phyloP scores from a whole-genome alignment of 352 stramenopile genomes.

The Phytophthora fragariae region DNA sequence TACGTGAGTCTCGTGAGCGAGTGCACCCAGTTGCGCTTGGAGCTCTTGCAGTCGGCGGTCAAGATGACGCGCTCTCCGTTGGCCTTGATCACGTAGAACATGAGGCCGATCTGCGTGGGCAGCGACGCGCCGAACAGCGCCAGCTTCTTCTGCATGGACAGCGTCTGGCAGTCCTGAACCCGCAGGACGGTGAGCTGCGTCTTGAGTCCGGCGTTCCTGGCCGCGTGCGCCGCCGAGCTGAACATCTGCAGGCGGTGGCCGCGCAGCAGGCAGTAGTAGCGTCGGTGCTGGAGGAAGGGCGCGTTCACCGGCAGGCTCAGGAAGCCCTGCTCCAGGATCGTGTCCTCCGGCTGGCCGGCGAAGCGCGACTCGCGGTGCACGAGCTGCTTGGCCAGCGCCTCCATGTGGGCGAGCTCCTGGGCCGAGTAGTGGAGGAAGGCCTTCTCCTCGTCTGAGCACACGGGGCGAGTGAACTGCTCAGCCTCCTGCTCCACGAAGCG shows the following conservation, averaged over 20 bases:
- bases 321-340: slow-evolving; percentile 75
- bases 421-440: slow-evolving; percentile 60
- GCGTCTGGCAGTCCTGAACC: slow-evolving; percentile 62
- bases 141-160: slow-evolving; percentile 73
- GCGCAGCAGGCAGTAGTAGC: slow-evolving; percentile 75
- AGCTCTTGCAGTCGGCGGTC: slow-evolving; percentile 49
- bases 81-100: slow-evolving; percentile 79
- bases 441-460: slow-evolving; percentile 62
- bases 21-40: slow-evolving; percentile 69
- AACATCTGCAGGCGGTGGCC: slow-evolving; percentile 56
- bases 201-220: slow-evolving; percentile 57
- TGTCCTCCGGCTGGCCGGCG: slow-evolving; percentile 57
- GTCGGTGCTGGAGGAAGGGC: slow-evolving; percentile 69
- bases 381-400: slow-evolving; percentile 53
- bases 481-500: slow-evolving; percentile 50
- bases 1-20: slow-evolving; percentile 58
- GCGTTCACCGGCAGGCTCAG: slow-evolving; percentile 56
- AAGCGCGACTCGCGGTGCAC: slow-evolving; percentile 59
- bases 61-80: slow-evolving; percentile 72
- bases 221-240: slow-evolving; percentile 56
- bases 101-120: slow-evolving; percentile 52
- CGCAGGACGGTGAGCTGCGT: slow-evolving; percentile 57
- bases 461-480: slow-evolving; percentile 47
- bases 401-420: slow-evolving; percentile 66
- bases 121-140: slow-evolving; percentile 63